Evolutionary conservation across 495 filamentous ascomycete species (phyloP).

Genomic region (Aspergillus egyptiacus): DNA sequence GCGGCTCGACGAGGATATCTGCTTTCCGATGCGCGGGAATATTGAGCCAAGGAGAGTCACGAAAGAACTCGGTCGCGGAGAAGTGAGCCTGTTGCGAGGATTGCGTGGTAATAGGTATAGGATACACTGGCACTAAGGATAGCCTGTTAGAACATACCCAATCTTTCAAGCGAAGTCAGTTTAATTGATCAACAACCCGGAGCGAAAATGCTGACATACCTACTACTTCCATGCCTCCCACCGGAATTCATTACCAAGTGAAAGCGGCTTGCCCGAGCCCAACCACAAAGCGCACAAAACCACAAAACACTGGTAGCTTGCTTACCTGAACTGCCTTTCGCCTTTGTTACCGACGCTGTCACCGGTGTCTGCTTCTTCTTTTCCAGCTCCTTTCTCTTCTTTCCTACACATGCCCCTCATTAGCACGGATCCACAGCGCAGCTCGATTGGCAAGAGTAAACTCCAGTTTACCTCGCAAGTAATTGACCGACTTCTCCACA

Average conservation of each 20-base stretch:
- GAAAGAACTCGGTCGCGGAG: slow-evolving; percentile 60
- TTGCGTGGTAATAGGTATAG: slow-evolving; percentile 17
- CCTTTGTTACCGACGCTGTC: slow-evolving; percentile 32
- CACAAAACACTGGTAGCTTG: slow-evolving; percentile 8
- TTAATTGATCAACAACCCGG: slow-evolving; percentile 18
- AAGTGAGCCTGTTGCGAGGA: slow-evolving; percentile 25
- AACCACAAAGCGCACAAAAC: slow-evolving; percentile 22
- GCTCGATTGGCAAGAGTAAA: not conserved
- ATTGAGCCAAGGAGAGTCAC: slow-evolving; percentile 80
- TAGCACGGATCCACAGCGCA: not conserved
- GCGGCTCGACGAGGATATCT: slow-evolving; percentile 57
- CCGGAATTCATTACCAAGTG: too few species aligned
- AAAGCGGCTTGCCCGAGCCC: slow-evolving; percentile 25
- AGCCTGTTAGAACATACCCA: slow-evolving; percentile 41
- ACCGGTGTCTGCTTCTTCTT: slow-evolving; percentile 30
- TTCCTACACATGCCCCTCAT: slow-evolving; percentile 25
- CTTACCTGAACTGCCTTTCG: slow-evolving; percentile 47
- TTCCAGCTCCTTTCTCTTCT: slow-evolving; percentile 36
- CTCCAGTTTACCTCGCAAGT: slow-evolving; percentile 56
- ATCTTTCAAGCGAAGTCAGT: slow-evolving; percentile 35
- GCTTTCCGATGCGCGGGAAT: slow-evolving; percentile 63
- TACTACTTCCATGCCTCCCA: slow-evolving; percentile 10
- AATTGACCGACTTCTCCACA: slow-evolving; percentile 72
- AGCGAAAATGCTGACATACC: slow-evolving; percentile 6
- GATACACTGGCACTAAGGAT: slow-evolving; percentile 35